Evolutionary conservation across 805 yeast genomes (phyloP).

Genomic region (Jamesozyma piceae): DNA sequence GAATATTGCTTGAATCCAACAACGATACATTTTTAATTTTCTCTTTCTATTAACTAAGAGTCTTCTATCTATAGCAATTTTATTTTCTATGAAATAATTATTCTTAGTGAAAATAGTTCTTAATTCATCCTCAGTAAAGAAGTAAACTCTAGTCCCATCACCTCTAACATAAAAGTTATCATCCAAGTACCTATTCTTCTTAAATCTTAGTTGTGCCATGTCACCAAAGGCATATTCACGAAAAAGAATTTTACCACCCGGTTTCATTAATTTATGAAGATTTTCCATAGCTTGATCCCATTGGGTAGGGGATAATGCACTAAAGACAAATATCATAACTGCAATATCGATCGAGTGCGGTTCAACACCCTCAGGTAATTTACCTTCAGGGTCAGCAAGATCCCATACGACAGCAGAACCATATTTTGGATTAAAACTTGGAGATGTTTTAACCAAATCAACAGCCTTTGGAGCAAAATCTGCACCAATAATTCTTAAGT

Average conservation of each 20-base stretch:
- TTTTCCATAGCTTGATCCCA: slow-evolving; percentile 78
- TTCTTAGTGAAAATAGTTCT: slow-evolving; percentile 56
- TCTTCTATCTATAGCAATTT: slow-evolving; percentile 84
- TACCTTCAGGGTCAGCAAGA: slow-evolving; percentile 63
- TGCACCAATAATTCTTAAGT: slow-evolving; percentile 67
- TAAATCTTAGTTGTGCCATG: slow-evolving; percentile 88
- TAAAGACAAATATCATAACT: slow-evolving; percentile 90
- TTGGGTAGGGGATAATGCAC: slow-evolving; percentile 85
- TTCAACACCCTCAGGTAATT: slow-evolving; percentile 76
- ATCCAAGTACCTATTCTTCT: slow-evolving; percentile 74
- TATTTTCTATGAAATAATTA: slow-evolving; percentile 50
- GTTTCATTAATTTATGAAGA: slow-evolving; percentile 64
- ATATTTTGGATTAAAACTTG: slow-evolving; percentile 45
- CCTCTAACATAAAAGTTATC: slow-evolving; percentile 95
- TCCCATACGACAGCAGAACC: slow-evolving; percentile 94
- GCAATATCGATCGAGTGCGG: slow-evolving; percentile 79
- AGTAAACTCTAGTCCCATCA: slow-evolving; percentile 95
- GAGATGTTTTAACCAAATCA: slow-evolving; percentile 63
- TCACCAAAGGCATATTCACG: slow-evolving; percentile 96
- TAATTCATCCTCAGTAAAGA: slow-evolving; percentile 90
- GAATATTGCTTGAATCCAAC: slow-evolving; percentile 94
- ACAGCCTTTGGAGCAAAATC: slow-evolving; percentile 89
- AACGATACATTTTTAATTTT: slow-evolving; percentile 88
- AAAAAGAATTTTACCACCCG: slow-evolving; percentile 84
- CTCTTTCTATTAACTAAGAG: slow-evolving; percentile 86